Base-by-base conservation (phyloP, 371 early-diverging fungal genomes). In the Homolaphlyctis polyrhiza region DNA sequence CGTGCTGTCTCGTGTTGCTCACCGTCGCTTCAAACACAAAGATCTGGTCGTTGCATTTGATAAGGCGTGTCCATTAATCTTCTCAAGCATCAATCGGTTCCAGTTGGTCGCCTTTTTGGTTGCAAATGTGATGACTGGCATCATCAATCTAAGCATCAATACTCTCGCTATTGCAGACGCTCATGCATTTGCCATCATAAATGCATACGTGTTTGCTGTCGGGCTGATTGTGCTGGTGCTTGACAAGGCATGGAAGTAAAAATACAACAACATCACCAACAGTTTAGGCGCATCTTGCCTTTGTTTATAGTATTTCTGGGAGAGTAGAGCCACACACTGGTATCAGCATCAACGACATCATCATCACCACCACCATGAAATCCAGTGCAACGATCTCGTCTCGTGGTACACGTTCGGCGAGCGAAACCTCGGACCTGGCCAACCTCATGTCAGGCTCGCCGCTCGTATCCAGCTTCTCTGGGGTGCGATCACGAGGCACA, bases 41-140 rank as follows among this genome's bases (percentile, higher is more conserved):
- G 21, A 23, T 45, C n/a, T 45, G 45, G 43, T 13, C 21, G 8
- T 8, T 39, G 43, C 13, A 39, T 1, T 6, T 30, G 48, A 64
- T 61, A 21, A 70, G 70, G 63, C 65, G 66, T 47, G 66, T 48
- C 61, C 79, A 61, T 8, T 55, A 11, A 59, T 94, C 5, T 69
- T 92, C 21, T 81, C 85, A 30, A 84, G 88, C 16, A 72, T 94
- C 62, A 94, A 94, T 69, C 68, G 70, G 45, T 91, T 94, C 77
- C 89, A 92, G 30, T 69, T 97, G 58, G 82, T 81, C 2, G 82
- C 88, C 14, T 97, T 97, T 73, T 67, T 97, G 57, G 68, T 95
- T 61, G 91, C 88, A 35, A 95, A 95, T 69, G 45, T 95, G 5
- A 65, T 90, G 50, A 95, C 95, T 11, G 96, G 96, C 1, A 55